Evolutionary conservation across 495 filamentous ascomycete species (phyloP).

Genomic region (Trichoderma asperelloides): DNA sequence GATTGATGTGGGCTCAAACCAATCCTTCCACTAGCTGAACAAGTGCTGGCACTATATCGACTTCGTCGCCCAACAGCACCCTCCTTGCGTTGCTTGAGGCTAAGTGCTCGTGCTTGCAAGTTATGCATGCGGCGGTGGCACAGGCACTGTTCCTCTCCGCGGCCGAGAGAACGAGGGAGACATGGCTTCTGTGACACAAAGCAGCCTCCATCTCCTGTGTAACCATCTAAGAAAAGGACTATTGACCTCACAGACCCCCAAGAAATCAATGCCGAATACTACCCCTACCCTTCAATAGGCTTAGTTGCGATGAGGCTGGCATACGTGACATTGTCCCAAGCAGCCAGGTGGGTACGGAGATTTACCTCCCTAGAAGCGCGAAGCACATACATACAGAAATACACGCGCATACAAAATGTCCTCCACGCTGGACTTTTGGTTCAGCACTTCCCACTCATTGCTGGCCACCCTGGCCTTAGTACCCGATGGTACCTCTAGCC

Average conservation of each 20-base stretch:
- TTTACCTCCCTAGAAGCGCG: background rate
- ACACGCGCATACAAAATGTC: background rate
- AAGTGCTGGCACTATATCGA: background rate
- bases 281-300: background rate
- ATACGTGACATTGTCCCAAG: background rate
- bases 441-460: background rate
- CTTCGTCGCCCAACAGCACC: background rate
- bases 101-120: background rate
- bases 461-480: background rate
- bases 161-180: background rate
- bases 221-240: background rate
- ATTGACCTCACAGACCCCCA: background rate
- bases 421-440: background rate
- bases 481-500: background rate
- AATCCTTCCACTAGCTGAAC: background rate
- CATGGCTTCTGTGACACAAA: background rate
- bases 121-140: background rate
- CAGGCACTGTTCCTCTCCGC: background rate
- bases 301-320: background rate
- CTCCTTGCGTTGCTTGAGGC: background rate
- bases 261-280: background rate
- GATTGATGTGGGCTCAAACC: background rate
- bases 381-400: no score
- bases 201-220: background rate
- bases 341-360: conserved; percentile 1